phyloP scores from a whole-genome alignment of 1,284 basidiomycete species.

The Takashimella koratensis region DNA sequence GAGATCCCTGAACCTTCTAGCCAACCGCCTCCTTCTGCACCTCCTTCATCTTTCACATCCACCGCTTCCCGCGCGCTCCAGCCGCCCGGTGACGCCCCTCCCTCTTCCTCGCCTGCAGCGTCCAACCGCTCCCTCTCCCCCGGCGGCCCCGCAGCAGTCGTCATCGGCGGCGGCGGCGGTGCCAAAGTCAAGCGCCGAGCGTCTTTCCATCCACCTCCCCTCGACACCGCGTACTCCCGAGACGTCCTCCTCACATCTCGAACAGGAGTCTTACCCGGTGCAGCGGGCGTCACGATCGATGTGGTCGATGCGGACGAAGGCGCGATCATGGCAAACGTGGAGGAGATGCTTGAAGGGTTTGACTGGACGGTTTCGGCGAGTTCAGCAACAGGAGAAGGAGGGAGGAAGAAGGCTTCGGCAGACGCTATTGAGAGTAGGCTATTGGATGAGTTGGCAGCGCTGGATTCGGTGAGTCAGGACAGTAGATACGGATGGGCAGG shows the following conservation, averaged over 20 bases:
- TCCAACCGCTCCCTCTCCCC: not conserved
- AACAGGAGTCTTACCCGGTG: conserved; percentile 37
- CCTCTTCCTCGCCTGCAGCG: not conserved
- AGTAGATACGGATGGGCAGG: too few relatives aligned
- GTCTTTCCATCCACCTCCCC: conserved; percentile 45
- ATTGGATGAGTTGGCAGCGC: conserved; percentile 77
- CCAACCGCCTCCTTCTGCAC: not conserved
- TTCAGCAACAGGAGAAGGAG: conserved; percentile 12
- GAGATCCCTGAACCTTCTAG: not conserved
- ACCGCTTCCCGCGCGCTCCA: conserved; percentile 7
- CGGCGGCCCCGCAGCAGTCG: not conserved
- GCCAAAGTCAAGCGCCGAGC: conserved; percentile 28
- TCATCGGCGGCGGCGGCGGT: not conserved
- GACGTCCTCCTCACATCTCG: conserved; percentile 64
- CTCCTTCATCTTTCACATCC: not conserved
- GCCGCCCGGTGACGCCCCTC: conserved; percentile 1
- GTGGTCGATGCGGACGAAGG: conserved; percentile 60
- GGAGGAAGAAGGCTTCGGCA: conserved; percentile 60
- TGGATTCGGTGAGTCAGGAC: conserved; percentile 69
- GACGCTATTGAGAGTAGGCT: conserved; percentile 84
- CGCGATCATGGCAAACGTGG: conserved; percentile 81
- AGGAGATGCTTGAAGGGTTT: conserved; percentile 98
- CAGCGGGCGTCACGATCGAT: conserved; percentile 35
- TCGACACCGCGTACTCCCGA: conserved; percentile 47
- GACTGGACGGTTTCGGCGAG: conserved; percentile 70